Conservation (phyloP, 805 yeast genomes). For the Candida silvicultrix region DNA sequence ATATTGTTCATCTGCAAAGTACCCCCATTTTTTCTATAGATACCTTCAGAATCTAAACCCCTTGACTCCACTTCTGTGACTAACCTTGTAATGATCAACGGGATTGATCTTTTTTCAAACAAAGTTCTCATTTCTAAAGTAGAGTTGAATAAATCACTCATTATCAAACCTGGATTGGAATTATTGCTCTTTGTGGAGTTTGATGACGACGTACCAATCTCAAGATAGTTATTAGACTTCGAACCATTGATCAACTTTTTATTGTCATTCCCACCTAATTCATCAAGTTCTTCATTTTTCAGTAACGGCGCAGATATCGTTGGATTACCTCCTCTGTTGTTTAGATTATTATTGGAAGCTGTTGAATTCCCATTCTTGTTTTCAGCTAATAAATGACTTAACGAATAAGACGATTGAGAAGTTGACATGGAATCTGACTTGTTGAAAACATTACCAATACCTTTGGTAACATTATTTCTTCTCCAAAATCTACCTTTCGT, state of each 20-base stretch:
- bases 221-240: constrained; percentile 7
- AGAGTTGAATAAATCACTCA: constrained; percentile 27
- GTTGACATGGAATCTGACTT: constrained; percentile 12
- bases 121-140: constrained; percentile 59
- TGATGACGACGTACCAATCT: constrained; percentile 1
- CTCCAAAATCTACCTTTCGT: constrained; percentile 28
- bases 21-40: constrained; percentile 76
- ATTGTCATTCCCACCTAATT: constrained; percentile 29
- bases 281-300: constrained; percentile 26
- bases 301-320: constrained; percentile 31
- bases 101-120: constrained; percentile 58
- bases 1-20: constrained; percentile 28
- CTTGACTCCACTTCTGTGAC: constrained; percentile 69
- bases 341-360: background rate
- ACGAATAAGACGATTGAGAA: constrained; percentile 16
- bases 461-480: constrained; percentile 8
- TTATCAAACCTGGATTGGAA: constrained; percentile 3
- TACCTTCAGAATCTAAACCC: constrained; percentile 77
- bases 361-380: constrained; percentile 1
- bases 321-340: constrained; percentile 10
- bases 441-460: constrained; percentile 12
- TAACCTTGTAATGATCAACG: constrained; percentile 67
- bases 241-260: constrained; percentile 23
- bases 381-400: constrained; percentile 9
- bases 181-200: constrained; percentile 1